phyloP scores from a whole-genome alignment of 176 grass and related monocot genomes.

The Paspalum notatum region DNA sequence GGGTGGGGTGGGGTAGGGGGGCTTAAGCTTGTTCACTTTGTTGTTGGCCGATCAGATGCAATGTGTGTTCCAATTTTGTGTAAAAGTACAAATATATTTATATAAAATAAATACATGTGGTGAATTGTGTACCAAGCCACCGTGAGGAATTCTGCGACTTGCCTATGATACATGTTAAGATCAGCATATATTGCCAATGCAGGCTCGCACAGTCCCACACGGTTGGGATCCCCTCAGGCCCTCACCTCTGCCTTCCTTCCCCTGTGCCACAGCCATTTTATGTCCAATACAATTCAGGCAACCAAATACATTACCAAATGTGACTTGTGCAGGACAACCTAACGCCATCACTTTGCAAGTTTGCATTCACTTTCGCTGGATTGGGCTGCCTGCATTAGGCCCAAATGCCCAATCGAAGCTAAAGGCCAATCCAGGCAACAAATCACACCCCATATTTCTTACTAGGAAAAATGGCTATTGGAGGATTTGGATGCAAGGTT shows the following conservation, averaged over 20 bases:
- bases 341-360: too few species aligned
- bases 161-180: background rate
- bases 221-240: too few species aligned
- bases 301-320: too few species aligned
- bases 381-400: too few species aligned
- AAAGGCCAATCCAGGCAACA: too few species aligned
- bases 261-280: too few species aligned
- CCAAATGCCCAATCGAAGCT: too few species aligned
- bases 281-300: too few species aligned
- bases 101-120: background rate
- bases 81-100: background rate
- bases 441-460: slow-evolving; percentile 8
- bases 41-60: background rate
- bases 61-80: background rate
- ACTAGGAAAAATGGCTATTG: slow-evolving; percentile 39
- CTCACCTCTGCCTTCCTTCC: too few species aligned
- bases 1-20: background rate
- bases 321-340: too few species aligned
- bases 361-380: too few species aligned
- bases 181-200: background rate
- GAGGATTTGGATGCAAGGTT: slow-evolving; percentile 29
- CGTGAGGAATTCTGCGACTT: background rate
- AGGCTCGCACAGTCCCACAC: too few species aligned
- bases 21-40: background rate
- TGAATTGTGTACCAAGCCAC: background rate